Base-by-base conservation (phyloP, 805 yeast genomes). In the Komagataella mondaviorum region DNA sequence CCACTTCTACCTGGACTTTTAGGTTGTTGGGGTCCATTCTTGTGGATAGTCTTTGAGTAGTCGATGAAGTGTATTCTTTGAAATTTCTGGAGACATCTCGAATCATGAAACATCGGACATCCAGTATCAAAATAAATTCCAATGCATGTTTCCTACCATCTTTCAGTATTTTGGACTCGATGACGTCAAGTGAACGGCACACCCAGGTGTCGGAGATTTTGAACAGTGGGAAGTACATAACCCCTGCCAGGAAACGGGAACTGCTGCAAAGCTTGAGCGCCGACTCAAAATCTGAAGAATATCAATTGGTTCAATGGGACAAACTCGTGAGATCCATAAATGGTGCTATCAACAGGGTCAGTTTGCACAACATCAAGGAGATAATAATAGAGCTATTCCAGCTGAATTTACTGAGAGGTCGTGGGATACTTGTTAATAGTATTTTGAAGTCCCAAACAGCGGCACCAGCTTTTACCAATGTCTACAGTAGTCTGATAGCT, bases 1-100 rank as follows among this genome's bases (percentile, higher is more conserved):
- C 90, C 51, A 90, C 96, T 66, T 89, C 88, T 49, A 89, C 89
- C 57, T 82, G 88, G 51, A 85, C 73, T 69, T 83, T 76, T 4
- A 30, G 39, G 39, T 30, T 30, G 39, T 30, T 30, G 39, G 81
- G 78, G 54, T 80, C 81, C 49, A 51, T 51, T 12, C n/a, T 20
- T 7, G 10, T 46, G 3, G 20, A 44, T 4, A 4, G 14, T 17
- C 2, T 14, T 20, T 20, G 18, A 10, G 46, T 44, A 10, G 16
- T 44, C 23, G 20, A 30, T 30, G 39, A 30, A 30, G 18, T 44
- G 45, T 44, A 14, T n/a, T 44, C 12, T 20, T 20, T 44, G 46
- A 44, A 12, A 44, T 17, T 44, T 10, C 10, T 30, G 12, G 39
- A 30, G 6, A 10, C 14, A 4, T 30, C 39, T 30, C 39, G 39